Percentiles rank a stretch among this genome's conserved stretches.
Conservation (phyloP, 148 eudicot genomes). For the Cornus florida region DNA sequence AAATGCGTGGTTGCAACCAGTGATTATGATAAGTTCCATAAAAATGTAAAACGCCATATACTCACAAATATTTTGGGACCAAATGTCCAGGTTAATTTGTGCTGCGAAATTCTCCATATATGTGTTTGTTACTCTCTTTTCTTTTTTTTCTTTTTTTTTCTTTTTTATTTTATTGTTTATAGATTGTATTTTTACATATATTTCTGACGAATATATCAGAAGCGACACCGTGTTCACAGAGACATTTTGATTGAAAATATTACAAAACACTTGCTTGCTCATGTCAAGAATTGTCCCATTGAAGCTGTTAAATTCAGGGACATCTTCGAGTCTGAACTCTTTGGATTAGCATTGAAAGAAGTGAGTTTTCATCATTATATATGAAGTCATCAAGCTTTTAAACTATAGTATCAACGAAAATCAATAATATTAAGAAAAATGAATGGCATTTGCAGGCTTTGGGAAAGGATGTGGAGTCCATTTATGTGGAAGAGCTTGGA, state of each 20-base stretch:
- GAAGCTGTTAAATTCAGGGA: slow-evolving; percentile 53
- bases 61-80: slow-evolving; percentile 66
- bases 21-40: slow-evolving; percentile 84
- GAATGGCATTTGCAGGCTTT: slow-evolving; percentile 45
- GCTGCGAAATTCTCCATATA: not conserved
- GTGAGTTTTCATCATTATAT: too few relatives aligned
- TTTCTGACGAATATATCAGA: slow-evolving; percentile 40
- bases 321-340: too few relatives aligned
- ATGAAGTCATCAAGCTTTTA: not conserved
- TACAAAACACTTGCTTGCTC: slow-evolving; percentile 30
- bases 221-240: slow-evolving; percentile 50
- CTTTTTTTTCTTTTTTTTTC: not conserved
- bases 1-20: slow-evolving; percentile 86
- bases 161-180: not conserved
- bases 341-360: too few relatives aligned
- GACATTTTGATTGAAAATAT: slow-evolving; percentile 58
- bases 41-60: slow-evolving; percentile 55
- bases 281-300: slow-evolving; percentile 30
- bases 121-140: not conserved
- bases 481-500: slow-evolving; percentile 66
- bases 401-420: too few relatives aligned
- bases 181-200: not conserved
- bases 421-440: not conserved
- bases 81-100: slow-evolving; percentile 68
- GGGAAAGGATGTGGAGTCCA: slow-evolving; percentile 58